A percentile compares a stretch with the other conserved stretches of the same genome.
Evolutionary conservation across 2,329 filamentous ascomycete genomes (phyloP).

Genomic region (Aureobasidium sp.): DNA sequence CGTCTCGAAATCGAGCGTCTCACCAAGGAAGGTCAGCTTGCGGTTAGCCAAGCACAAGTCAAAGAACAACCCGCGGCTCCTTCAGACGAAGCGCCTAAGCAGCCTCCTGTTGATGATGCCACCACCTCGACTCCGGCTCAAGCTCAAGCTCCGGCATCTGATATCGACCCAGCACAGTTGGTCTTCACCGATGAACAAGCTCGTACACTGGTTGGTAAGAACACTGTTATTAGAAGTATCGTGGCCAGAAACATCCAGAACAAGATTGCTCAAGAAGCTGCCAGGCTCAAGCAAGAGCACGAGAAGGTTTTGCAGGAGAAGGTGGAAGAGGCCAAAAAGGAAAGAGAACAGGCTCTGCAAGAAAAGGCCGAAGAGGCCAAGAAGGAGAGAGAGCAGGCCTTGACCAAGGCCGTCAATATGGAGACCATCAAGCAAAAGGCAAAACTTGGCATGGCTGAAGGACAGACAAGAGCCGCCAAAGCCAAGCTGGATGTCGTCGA

Average conservation of each 20-base stretch:
- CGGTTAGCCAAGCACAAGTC: constrained; percentile 27
- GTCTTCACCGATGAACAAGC: constrained; percentile 42
- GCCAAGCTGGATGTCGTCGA: constrained; percentile 73
- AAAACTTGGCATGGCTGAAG: constrained; percentile 35
- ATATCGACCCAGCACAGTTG: constrained; percentile 18
- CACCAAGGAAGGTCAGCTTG: constrained; percentile 26
- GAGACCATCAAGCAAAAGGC: constrained; percentile 46
- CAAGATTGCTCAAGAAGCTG: constrained; percentile 32
- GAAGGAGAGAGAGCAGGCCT: constrained; percentile 22
- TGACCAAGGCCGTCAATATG: constrained; percentile 19
- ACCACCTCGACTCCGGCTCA: neutral
- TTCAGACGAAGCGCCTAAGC: constrained; percentile 23
- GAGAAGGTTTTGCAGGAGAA: constrained; percentile 17
- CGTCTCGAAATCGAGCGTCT: constrained; percentile 29
- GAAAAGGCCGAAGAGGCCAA: constrained; percentile 15
- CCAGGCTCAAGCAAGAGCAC: constrained; percentile 29
- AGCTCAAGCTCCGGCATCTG: constrained; percentile 4
- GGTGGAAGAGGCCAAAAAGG: constrained; percentile 30
- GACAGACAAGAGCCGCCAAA: constrained; percentile 61
- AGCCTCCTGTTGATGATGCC: constrained; percentile 11
- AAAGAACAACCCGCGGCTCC: constrained; percentile 21
- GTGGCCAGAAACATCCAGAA: constrained; percentile 50
- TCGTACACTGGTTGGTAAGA: constrained; percentile 41
- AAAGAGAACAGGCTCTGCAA: constrained; percentile 16
- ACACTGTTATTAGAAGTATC: constrained; percentile 40